Evolutionary conservation across 2,329 filamentous ascomycete species (phyloP).

Genomic region (Colletotrichum cordylinicola): DNA sequence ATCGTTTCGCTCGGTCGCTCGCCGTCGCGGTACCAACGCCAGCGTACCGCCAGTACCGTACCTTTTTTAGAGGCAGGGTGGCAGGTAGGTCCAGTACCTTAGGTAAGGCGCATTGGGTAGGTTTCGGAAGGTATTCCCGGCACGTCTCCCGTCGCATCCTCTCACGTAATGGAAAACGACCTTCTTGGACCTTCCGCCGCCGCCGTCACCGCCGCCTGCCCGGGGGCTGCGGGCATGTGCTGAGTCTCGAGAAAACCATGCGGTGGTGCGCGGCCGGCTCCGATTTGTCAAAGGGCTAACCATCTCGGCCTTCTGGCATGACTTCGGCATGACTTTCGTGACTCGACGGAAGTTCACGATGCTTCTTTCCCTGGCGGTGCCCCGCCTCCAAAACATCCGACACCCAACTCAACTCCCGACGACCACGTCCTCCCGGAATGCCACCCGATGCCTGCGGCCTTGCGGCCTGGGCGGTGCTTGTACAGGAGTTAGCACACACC

Average conservation of each 20-base stretch:
- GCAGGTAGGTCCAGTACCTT: too few species aligned
- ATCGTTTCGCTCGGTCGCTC: background rate
- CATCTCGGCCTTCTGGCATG: background rate
- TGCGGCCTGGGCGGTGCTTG: background rate
- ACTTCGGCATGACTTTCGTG: background rate
- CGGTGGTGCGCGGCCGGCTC: background rate
- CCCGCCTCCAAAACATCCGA: background rate
- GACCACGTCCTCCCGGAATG: background rate
- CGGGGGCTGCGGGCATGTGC: background rate
- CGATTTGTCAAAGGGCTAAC: background rate
- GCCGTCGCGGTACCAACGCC: background rate
- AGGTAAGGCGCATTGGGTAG: background rate
- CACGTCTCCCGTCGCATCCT: background rate
- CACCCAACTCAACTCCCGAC: background rate
- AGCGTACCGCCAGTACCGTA: background rate
- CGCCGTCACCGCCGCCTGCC: background rate
- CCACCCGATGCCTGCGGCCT: background rate
- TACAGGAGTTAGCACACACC: background rate
- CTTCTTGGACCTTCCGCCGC: background rate
- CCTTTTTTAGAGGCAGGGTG: too few species aligned
- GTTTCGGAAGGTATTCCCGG: background rate
- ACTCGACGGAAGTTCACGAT: background rate
- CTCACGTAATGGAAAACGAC: conserved; percentile 3
- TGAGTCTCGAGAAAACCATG: background rate
- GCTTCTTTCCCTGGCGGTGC: background rate